A percentile compares a stretch with the other conserved stretches of the same genome.
Evolutionary conservation across 2,329 filamentous ascomycete genomes (phyloP).

Genomic region (Cercospora sp.): DNA sequence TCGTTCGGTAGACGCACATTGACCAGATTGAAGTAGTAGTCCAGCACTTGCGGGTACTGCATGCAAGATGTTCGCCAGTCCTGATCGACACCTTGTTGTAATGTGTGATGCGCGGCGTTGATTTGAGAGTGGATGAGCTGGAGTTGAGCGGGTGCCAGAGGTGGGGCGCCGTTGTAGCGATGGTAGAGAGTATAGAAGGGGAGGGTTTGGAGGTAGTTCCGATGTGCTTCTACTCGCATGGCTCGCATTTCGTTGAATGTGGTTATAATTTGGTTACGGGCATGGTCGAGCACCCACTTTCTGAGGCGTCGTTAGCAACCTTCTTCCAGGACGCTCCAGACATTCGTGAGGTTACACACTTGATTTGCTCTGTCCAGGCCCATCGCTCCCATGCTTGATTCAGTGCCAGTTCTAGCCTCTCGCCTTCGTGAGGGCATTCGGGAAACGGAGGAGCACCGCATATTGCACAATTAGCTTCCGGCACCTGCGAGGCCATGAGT

Average conservation of each 20-base stretch:
- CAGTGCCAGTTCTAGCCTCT: slow-evolving; percentile 37
- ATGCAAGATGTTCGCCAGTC: slow-evolving; percentile 76
- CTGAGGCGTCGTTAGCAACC: slow-evolving; percentile 32
- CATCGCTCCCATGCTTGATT: slow-evolving; percentile 38
- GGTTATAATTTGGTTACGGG: slow-evolving; percentile 48
- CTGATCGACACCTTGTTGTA: slow-evolving; percentile 74
- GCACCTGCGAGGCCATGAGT: slow-evolving; percentile 26
- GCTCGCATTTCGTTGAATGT: slow-evolving; percentile 46
- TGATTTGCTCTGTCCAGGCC: slow-evolving; percentile 32
- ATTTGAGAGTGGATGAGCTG: slow-evolving; percentile 55
- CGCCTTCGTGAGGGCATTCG: slow-evolving; percentile 40
- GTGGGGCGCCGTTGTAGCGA: slow-evolving; percentile 48
- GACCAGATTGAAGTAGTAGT: slow-evolving; percentile 75
- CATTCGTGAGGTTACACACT: slow-evolving; percentile 25
- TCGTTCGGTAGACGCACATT: slow-evolving; percentile 66
- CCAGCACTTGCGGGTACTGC: slow-evolving; percentile 76
- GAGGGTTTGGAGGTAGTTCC: slow-evolving; percentile 47
- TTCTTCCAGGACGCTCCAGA: neutral
- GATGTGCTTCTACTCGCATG: slow-evolving; percentile 45
- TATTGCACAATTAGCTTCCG: slow-evolving; percentile 41
- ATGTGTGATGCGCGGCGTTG: slow-evolving; percentile 61
- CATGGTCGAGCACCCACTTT: slow-evolving; percentile 50
- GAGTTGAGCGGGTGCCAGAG: slow-evolving; percentile 45
- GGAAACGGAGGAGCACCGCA: slow-evolving; percentile 38
- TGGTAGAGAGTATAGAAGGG: slow-evolving; percentile 51